A percentile compares a stretch with the other conserved stretches of the same genome.
phyloP scores from a whole-genome alignment of 352 stramenopile species.

The Pythium insidiosum region DNA sequence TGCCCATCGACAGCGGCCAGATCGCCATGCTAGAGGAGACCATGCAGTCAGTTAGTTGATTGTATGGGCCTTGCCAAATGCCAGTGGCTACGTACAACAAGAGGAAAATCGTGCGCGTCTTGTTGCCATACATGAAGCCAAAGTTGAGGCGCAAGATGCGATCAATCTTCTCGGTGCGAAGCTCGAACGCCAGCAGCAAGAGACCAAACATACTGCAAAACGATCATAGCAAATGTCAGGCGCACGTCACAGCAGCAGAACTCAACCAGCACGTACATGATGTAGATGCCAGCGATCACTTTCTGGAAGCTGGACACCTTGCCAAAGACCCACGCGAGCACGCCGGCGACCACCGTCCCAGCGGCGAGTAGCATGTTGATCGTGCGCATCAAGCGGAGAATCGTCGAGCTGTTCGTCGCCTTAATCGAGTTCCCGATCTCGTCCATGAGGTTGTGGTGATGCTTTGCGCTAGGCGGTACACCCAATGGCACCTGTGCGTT shows the following conservation, averaged over 20 bases:
- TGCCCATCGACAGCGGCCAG: conserved; percentile 86
- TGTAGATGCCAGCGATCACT: conserved; percentile 81
- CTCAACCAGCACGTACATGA: conserved; percentile 46
- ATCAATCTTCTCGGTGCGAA: conserved; percentile 78
- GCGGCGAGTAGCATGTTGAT: conserved; percentile 74
- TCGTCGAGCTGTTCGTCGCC: conserved; percentile 73
- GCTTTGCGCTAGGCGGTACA: conserved; percentile 11
- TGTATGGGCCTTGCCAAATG: too few relatives aligned
- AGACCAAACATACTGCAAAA: conserved; percentile 59
- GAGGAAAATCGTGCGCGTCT: conserved; percentile 82
- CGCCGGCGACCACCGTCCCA: conserved; percentile 51
- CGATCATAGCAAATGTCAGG: background rate
- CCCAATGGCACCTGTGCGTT: conserved; percentile 6
- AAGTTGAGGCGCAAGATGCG: conserved; percentile 78
- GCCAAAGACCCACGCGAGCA: conserved; percentile 78
- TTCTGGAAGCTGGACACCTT: conserved; percentile 73
- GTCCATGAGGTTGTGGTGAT: conserved; percentile 72
- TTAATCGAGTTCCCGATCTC: conserved; percentile 80
- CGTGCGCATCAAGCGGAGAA: conserved; percentile 71
- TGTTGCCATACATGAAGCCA: conserved; percentile 88
- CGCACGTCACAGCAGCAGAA: background rate
- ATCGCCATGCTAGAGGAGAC: conserved; percentile 66
- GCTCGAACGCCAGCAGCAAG: conserved; percentile 75
- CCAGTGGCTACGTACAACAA: conserved; percentile 80
- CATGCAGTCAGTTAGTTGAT: too few relatives aligned